Conservation (phyloP, 495 filamentous ascomycete species). For the Achaetomiella virescens region DNA sequence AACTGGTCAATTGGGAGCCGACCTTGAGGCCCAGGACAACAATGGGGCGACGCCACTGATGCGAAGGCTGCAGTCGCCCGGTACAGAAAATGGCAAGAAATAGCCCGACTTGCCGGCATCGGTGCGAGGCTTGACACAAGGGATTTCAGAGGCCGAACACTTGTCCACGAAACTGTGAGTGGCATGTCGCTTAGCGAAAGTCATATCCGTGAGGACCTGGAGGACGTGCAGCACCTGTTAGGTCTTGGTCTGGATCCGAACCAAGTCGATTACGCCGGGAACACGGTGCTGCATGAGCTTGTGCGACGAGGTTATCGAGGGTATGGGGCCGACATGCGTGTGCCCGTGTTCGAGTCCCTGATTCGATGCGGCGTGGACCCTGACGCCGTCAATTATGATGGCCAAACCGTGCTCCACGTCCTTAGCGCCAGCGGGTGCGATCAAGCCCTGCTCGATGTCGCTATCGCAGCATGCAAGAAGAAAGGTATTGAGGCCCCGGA, state of each 20-base stretch:
- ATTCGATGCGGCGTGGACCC: slow-evolving; percentile 6
- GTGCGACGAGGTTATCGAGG: neutral
- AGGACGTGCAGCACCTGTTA: neutral
- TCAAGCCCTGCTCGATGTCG: neutral
- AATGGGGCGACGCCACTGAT: slow-evolving; percentile 16
- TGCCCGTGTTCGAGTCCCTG: neutral
- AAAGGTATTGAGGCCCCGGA: slow-evolving; percentile 2
- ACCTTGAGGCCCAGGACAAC: slow-evolving; percentile 20
- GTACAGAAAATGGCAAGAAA: neutral
- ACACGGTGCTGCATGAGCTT: slow-evolving; percentile 13
- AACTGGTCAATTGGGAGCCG: slow-evolving; percentile 11
- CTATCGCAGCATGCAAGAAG: neutral
- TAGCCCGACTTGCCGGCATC: neutral
- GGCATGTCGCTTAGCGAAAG: neutral
- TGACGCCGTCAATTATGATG: slow-evolving; percentile 7
- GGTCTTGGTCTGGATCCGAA: neutral
- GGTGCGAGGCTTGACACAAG: slow-evolving; percentile 11
- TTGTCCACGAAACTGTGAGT: slow-evolving; percentile 3
- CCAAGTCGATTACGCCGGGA: slow-evolving; percentile 8
- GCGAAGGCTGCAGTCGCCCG: neutral
- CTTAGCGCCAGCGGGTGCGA: neutral
- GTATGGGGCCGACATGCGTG: neutral
- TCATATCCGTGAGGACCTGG: neutral
- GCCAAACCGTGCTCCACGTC: slow-evolving; percentile 10
- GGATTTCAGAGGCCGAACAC: slow-evolving; percentile 10